These are phyloP conservation scores for Cyberlindnera maclurae DNA, from an alignment of 805 yeast genomes.

Conservation along the genomic window DNA sequence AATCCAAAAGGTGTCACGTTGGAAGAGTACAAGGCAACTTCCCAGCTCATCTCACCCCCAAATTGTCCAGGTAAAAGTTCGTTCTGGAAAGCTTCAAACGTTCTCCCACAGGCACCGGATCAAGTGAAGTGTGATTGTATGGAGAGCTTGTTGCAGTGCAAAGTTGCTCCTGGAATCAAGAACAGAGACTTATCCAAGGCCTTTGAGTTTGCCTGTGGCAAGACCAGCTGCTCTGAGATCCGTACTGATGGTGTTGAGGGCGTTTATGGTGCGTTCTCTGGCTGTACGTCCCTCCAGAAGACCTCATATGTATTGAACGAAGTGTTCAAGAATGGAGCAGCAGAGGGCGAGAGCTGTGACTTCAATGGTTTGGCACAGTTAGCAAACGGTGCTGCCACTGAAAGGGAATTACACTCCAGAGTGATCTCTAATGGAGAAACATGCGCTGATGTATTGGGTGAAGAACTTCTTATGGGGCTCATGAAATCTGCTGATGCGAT, in stretches of 20 bases:
- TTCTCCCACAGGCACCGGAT: conserved; percentile 66
- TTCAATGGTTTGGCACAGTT: conserved; percentile 18
- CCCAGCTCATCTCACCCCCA: conserved; percentile 24
- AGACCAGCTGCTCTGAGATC: conserved; percentile 53
- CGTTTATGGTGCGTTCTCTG: conserved; percentile 59
- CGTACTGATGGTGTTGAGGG: conserved; percentile 52
- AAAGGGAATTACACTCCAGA: conserved; percentile 6
- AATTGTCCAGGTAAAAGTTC: conserved; percentile 45
- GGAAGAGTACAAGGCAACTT: conserved; percentile 23
- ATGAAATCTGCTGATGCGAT: not conserved
- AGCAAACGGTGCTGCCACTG: conserved; percentile 7
- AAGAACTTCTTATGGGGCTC: not conserved
- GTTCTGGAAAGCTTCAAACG: conserved; percentile 55
- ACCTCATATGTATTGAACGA: conserved; percentile 55
- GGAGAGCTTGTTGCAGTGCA: conserved; percentile 47
- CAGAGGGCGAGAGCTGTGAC: conserved; percentile 22
- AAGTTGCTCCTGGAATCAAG: conserved; percentile 40
- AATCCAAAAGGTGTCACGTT: conserved; percentile 37
- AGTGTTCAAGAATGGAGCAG: conserved; percentile 46
- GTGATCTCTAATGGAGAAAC: conserved; percentile 11
- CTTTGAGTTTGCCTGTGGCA: conserved; percentile 51
- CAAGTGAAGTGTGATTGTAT: conserved; percentile 55
- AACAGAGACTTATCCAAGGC: conserved; percentile 44
- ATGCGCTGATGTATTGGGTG: conserved; percentile 14
- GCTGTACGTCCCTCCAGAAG: conserved; percentile 56